Evolutionary conservation across 179 eudicot species (phyloP).

Genomic region (Sideroxylon spinosum): DNA sequence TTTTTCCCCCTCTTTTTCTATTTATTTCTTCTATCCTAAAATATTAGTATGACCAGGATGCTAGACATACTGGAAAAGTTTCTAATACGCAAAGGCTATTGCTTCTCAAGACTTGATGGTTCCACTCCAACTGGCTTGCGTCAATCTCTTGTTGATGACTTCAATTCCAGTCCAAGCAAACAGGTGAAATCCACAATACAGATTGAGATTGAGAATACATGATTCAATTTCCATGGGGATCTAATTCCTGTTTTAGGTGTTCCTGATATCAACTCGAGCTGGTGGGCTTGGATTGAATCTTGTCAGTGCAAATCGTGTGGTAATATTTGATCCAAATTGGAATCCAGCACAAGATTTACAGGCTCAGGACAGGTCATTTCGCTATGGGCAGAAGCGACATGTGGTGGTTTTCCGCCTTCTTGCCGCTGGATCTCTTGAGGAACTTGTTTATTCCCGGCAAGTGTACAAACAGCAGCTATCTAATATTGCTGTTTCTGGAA

Average conservation of each 20-base stretch:
- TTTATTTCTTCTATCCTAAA: constrained; percentile 8
- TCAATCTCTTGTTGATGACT: constrained; percentile 87
- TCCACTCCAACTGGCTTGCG: constrained; percentile 83
- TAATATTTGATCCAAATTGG: constrained; percentile 97
- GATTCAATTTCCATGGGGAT: constrained; percentile 10
- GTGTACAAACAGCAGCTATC: constrained; percentile 94
- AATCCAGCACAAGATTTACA: constrained; percentile 95
- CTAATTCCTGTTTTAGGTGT: constrained; percentile 50
- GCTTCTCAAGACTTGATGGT: constrained; percentile 92
- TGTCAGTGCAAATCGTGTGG: constrained; percentile 95
- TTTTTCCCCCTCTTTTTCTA: not conserved
- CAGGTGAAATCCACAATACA: constrained; percentile 43
- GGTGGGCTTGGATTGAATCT: constrained; percentile 97
- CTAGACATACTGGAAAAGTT: constrained; percentile 86
- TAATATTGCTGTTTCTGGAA: constrained; percentile 91
- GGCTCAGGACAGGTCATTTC: constrained; percentile 96
- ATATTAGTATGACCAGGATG: constrained; percentile 49
- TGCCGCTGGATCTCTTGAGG: constrained; percentile 97
- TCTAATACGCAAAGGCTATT: constrained; percentile 84
- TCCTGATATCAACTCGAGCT: constrained; percentile 93
- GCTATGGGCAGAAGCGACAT: constrained; percentile 93
- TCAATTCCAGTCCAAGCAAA: constrained; percentile 97
- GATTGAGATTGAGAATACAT: not conserved
- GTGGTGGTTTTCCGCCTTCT: constrained; percentile 92
- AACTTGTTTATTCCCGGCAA: constrained; percentile 86